Evolutionary conservation across 2,329 filamentous ascomycete species (phyloP), one percentile per base, ranked within the genome.

Genomic region (Ophiosphaerella herpotricha): DNA sequence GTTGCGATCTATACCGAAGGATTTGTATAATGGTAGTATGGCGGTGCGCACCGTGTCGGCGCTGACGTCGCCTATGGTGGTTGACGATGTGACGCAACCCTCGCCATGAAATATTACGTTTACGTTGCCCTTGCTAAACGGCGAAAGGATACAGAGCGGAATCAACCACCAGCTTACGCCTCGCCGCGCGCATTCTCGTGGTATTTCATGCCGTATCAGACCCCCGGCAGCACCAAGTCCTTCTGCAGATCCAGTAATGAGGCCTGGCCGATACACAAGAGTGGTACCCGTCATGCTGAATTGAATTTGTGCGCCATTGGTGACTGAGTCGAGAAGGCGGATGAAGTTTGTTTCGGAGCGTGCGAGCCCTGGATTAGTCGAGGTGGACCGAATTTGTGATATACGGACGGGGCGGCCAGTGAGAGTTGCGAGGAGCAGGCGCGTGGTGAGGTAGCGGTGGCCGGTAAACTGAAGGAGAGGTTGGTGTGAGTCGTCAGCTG

Each of bases 251-350:
- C 94, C 94, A 0, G 91, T 94, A 66, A 99, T 95, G 35, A 99
- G 80, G 32, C 94, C 94, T 0, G 94, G 94, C 59, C 90, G 88
- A 77, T 95, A 99, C 33, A 92, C 87, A 48, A 99, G 84, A 1
- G 91, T 92, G 0, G 94, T 97, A 70, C 94, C 94, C 1, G 91
- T 97, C 77, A 96, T 94, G 9, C 91, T 96, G 63, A 99, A 96
- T 68, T 97, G 92, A 77, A 97, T 91, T 48, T 89, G 86, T 50
- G 89, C 90, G 76, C 94, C 94, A 80, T 99, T 99, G 68, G 94
- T 99, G 65, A 99, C 82, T 61, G 90, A 84, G 74, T 97, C 94
- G 68, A 99, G 86, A 14, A 99, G 88, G 49, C 94, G 92, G 29
- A 99, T 83, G 74, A 99, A 93, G 39, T 94, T 97, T 66, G 97